Percentiles rank a stretch among this genome's conserved stretches.
phyloP scores from a whole-genome alignment of 768 basidiomycete genomes.

The Termitomyces sp. region DNA sequence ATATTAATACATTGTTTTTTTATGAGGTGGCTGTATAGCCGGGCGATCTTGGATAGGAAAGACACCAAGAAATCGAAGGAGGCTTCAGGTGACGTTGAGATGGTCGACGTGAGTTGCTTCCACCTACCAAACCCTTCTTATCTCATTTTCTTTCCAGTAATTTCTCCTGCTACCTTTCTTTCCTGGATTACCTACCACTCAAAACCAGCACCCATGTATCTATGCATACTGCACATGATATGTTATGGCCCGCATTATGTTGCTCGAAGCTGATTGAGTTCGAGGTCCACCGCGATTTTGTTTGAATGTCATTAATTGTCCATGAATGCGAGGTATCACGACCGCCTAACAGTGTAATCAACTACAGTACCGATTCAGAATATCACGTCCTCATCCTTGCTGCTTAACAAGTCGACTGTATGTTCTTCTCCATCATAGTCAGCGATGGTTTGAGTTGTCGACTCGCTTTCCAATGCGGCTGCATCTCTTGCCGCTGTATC shows the following conservation, averaged over 20 bases:
- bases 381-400: slow-evolving; percentile 91
- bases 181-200: slow-evolving; percentile 28
- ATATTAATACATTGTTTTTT: background rate
- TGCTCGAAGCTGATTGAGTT: background rate
- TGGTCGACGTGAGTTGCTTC: slow-evolving; percentile 65
- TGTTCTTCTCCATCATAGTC: slow-evolving; percentile 39
- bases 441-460: slow-evolving; percentile 26
- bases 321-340: slow-evolving; percentile 10
- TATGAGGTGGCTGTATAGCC: slow-evolving; percentile 39
- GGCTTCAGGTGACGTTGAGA: slow-evolving; percentile 62
- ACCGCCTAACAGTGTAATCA: slow-evolving; percentile 2
- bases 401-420: slow-evolving; percentile 64
- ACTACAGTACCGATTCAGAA: slow-evolving; percentile 51
- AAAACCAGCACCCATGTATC: slow-evolving; percentile 65
- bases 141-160: slow-evolving; percentile 24
- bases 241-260: slow-evolving; percentile 12
- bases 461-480: slow-evolving; percentile 30
- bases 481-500: slow-evolving; percentile 53
- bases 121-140: slow-evolving; percentile 1
- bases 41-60: slow-evolving; percentile 86
- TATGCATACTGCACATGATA: slow-evolving; percentile 59
- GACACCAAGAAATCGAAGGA: slow-evolving; percentile 65
- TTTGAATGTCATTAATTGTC: background rate
- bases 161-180: slow-evolving; percentile 27
- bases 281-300: too few relatives aligned